Percentiles rank a stretch among this genome's conserved stretches.
Conservation (phyloP, 768 basidiomycete species). For the Lactarius sanguifluus region DNA sequence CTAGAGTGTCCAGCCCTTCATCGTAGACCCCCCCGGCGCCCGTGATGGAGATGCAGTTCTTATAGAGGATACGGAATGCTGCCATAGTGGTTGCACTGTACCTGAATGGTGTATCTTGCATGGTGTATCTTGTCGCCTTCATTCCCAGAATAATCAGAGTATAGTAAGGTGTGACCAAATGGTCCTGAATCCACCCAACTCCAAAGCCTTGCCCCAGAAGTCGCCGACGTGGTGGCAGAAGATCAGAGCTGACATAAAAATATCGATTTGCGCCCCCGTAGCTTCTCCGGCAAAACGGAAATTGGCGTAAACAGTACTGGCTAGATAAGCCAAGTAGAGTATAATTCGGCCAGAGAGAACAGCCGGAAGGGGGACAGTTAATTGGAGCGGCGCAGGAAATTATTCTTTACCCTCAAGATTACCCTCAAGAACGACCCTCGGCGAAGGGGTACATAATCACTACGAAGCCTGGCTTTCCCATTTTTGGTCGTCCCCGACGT, state of each 20-base stretch:
- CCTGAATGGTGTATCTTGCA: not conserved
- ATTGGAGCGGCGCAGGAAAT: conserved; percentile 24
- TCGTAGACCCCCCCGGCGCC: not conserved
- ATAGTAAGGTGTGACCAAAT: conserved; percentile 33
- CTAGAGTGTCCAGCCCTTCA: not conserved
- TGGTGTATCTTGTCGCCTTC: not conserved
- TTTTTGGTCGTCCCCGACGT: conserved; percentile 36
- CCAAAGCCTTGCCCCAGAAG: not conserved
- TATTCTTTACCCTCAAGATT: no score
- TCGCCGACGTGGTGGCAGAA: no score
- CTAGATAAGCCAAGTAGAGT: conserved; percentile 2
- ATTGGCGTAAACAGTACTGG: conserved; percentile 5
- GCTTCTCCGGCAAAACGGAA: not conserved
- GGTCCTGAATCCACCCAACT: not conserved
- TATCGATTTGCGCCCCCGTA: not conserved
- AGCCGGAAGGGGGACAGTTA: conserved; percentile 22
- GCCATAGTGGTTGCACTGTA: not conserved
- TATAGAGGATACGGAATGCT: not conserved
- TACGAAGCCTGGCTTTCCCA: conserved; percentile 33
- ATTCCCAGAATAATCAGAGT: not conserved
- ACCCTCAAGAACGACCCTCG: conserved; percentile 29
- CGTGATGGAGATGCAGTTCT: not conserved
- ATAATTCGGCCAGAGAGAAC: not conserved
- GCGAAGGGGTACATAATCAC: conserved; percentile 31
- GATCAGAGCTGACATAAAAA: conserved; percentile 23